Evolutionary conservation across 1,139 yeast species (phyloP).

Genomic region (Sugiyamaella xylanicola): DNA sequence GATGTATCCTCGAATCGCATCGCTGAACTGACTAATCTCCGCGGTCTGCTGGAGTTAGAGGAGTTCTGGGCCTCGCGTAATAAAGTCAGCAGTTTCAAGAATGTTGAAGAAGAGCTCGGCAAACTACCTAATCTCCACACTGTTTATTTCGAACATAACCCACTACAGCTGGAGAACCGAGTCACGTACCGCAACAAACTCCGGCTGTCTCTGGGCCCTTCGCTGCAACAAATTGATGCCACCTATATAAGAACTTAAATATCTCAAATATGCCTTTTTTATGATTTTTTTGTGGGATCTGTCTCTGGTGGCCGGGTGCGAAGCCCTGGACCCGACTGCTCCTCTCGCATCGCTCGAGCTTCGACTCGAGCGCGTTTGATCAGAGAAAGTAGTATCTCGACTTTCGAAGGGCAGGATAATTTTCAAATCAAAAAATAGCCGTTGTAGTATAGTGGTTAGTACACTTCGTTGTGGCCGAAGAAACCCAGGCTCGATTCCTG

Average conservation of each 20-base stretch:
- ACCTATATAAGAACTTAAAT: conserved; percentile 50
- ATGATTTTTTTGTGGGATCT: not conserved
- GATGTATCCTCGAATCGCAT: conserved; percentile 82
- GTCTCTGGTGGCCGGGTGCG: not conserved
- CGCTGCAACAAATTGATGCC: conserved; percentile 88
- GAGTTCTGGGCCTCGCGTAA: conserved; percentile 95
- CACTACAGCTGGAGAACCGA: conserved; percentile 70
- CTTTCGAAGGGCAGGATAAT: not conserved
- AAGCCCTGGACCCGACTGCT: not conserved
- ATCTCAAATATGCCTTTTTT: too few species aligned
- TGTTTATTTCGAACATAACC: conserved; percentile 95
- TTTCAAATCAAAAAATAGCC: conserved; percentile 6
- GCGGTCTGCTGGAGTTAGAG: conserved; percentile 68
- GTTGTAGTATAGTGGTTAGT: conserved; percentile 19
- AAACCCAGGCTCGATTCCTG: conserved; percentile 47
- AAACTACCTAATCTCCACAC: conserved; percentile 71
- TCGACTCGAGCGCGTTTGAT: too few species aligned
- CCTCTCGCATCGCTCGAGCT: too few species aligned
- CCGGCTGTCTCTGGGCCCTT: conserved; percentile 67
- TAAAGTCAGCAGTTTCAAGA: conserved; percentile 64
- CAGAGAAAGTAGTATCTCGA: not conserved
- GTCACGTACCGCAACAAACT: conserved; percentile 86
- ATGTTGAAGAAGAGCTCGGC: conserved; percentile 66
- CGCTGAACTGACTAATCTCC: conserved; percentile 60
- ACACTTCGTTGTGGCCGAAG: conserved; percentile 35